Evolutionary conservation across 345 rosid species (phyloP).

Genomic region (Eutrema heterophyllum): DNA sequence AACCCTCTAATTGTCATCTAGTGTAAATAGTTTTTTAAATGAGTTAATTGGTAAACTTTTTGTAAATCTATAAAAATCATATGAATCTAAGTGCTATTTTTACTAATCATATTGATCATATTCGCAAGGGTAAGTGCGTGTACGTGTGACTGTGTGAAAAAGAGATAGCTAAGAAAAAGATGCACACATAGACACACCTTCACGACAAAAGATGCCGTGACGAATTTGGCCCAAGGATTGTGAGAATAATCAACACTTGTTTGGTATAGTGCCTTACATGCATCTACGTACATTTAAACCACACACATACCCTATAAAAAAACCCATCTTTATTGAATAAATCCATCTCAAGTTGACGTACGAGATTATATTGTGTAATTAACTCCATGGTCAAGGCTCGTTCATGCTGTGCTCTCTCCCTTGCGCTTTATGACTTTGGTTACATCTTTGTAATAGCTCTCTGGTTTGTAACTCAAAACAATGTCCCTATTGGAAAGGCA

Average conservation of each 20-base stretch:
- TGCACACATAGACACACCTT: slow-evolving; percentile 22
- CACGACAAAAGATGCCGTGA: slow-evolving; percentile 34
- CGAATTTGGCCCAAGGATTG: slow-evolving; percentile 23
- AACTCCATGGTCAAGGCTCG: too few species aligned
- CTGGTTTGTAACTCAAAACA: too few species aligned
- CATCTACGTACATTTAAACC: neutral
- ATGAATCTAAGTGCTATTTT: slow-evolving; percentile 11
- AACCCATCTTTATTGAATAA: neutral
- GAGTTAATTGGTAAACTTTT: neutral
- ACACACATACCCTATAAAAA: neutral
- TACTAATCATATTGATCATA: slow-evolving; percentile 9
- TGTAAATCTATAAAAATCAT: slow-evolving; percentile 5
- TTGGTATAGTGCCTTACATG: slow-evolving; percentile 21
- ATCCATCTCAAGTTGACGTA: neutral
- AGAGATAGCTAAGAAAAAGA: slow-evolving; percentile 6
- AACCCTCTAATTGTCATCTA: neutral
- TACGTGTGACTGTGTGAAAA: slow-evolving; percentile 19
- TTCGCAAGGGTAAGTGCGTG: slow-evolving; percentile 25
- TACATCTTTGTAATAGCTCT: too few species aligned
- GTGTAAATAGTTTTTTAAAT: neutral
- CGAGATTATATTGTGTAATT: too few species aligned
- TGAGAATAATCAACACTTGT: slow-evolving; percentile 29
- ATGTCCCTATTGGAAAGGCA: too few species aligned
- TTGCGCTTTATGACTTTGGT: too few species aligned
- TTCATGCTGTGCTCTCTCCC: too few species aligned